Base-by-base conservation (phyloP, 129 eudicot species). In the Pittosporum tobira region DNA sequence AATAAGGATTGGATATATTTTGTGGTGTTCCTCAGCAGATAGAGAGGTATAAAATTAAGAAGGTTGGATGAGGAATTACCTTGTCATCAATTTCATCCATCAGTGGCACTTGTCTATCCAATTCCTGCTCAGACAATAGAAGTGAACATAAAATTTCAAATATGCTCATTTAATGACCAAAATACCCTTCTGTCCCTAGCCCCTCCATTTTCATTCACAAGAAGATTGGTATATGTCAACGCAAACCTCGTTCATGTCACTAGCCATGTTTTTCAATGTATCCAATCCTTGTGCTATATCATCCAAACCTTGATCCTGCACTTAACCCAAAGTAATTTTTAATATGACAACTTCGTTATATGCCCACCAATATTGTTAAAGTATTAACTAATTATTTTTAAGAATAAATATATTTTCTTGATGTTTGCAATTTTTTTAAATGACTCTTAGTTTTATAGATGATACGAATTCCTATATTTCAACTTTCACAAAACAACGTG, bases 261-360 rank as follows among this genome's bases (percentile, higher is more conserved):
- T 34, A 60, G 95, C 88, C 90, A 81, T 81, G 63, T 79, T 77
- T 53, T 81, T 85, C 53, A 85, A 51, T 0, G 89, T 76, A 69
- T 67, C 90, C 57, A 85, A 54, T 37, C 95, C 95, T 71, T 85
- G 87, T 60, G 87, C 77, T 59, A 85, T 85, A 43, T 67, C 83
- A 64, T 79, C 95, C 69, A 85, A 59, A 14, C 90, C 95, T 85
- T 85, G 73, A 48, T 85, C 90, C 95, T 85, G 72, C 47, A 44
- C 3, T 59, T 6, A 49, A 34, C 27, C 54, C 18, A 31, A 58
- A 43, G 15, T 1, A 11, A 63, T 4, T 1, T 16, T 7, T 40
- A 3, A 10, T 21, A 9, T 16, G 8, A 29, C 1, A 14, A 54
- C 2, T 54, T 49, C 51, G 5, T 14, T 46, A 8, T n/a, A 14